Evolutionary conservation across 768 basidiomycete species (phyloP), one percentile per base, ranked within the genome.

Genomic region (Multifurca ochricompacta): DNA sequence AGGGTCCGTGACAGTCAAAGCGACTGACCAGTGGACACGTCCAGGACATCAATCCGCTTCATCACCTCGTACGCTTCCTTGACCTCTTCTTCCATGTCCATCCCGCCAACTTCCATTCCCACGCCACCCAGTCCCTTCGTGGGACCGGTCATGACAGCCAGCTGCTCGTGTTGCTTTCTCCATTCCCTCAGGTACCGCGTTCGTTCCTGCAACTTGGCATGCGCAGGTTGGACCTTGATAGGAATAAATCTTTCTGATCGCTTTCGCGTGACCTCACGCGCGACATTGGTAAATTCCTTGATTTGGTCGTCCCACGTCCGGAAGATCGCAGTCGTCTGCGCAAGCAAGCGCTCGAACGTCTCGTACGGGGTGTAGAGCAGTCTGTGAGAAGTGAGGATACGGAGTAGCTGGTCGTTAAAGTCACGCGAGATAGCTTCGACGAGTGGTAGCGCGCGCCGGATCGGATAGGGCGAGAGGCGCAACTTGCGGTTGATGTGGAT

Each of bases 11-110:
- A 30, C 19, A 6, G 21, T 4, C 14, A 19, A 19, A 9, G 32
- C 4, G 18, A 71, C 85, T 66, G 64, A 91, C 91, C 91, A 47
- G 85, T 76, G 36, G 91, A 91, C 6, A 97, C 92, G 67, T 99
- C 96, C 51, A 99, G 73, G 3, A 96, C 91, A 64, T 98, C 93
- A 56, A 96, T 92, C 62, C 91, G 81, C 76, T 96, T 98, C 64
- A 99, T 81, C n/a, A 87, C 84, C 66, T 99, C 95, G 68, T 97
- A 99, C 11, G 91, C 92, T 67, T 91, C 85, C 67, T 90, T 86
- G 39, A 97, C 93, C 68, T 97, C 95, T 64, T 92, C 92, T 66
- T 94, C 93, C 94, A 97, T 96, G 65, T 97, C 92, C 78, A 97
- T 86, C 3, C 91, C 92, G 1, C 87, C 85, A 14, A 88, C 80